A percentile compares a stretch with the other conserved stretches of the same genome.
Conservation (phyloP, 2,329 filamentous ascomycete genomes). For the Emergomyces pasteurianus region DNA sequence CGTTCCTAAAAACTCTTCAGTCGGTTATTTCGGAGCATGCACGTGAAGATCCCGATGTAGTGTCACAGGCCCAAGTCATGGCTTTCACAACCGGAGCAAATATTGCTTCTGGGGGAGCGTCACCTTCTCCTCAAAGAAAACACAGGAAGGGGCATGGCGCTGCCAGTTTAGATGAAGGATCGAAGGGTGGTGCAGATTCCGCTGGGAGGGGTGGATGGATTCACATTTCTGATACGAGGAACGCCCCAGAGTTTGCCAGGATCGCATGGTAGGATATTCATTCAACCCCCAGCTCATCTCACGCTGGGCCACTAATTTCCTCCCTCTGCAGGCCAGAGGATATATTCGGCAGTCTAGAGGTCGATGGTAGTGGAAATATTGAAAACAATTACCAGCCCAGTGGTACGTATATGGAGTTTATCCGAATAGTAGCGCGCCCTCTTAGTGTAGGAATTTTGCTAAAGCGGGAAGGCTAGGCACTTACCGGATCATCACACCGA, state of each 20-base stretch:
- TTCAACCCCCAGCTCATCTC: background rate
- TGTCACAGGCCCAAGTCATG: constrained; percentile 49
- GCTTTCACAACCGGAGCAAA: constrained; percentile 46
- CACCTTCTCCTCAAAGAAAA: constrained; percentile 28
- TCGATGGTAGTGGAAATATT: constrained; percentile 47
- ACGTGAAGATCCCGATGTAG: constrained; percentile 43
- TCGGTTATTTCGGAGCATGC: constrained; percentile 44
- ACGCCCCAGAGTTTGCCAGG: constrained; percentile 51
- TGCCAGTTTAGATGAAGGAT: constrained; percentile 32
- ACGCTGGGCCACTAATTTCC: constrained; percentile 7
- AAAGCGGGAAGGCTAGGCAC: constrained; percentile 28
- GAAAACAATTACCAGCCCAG: constrained; percentile 46
- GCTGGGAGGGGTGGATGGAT: constrained; percentile 50
- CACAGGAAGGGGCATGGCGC: constrained; percentile 19
- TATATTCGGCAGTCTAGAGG: constrained; percentile 53
- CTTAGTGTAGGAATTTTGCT: background rate
- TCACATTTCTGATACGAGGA: constrained; percentile 48
- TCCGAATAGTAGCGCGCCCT: background rate
- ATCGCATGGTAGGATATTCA: constrained; percentile 40
- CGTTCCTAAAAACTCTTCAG: constrained; percentile 46
- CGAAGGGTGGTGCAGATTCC: constrained; percentile 47
- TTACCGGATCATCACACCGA: constrained; percentile 48
- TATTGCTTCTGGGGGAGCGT: constrained; percentile 39
- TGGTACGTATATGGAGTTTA: constrained; percentile 25
- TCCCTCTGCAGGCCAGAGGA: constrained; percentile 42